These are phyloP conservation scores for Ophiocordyceps camponoti-floridani DNA, from an alignment of 2,329 filamentous ascomycete species.

Conservation along the genomic window DNA sequence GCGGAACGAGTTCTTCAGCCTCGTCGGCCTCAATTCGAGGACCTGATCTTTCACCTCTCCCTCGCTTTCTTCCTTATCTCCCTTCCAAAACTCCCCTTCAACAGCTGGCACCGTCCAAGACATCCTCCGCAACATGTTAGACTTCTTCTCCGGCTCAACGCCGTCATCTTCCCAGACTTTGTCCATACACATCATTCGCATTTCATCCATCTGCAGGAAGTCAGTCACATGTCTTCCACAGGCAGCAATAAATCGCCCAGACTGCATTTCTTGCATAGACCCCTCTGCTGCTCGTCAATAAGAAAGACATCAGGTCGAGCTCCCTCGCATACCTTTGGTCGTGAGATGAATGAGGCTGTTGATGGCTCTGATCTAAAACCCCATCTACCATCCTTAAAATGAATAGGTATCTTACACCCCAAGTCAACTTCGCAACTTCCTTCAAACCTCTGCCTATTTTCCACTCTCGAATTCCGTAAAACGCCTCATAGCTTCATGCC, in stretches of 20 bases:
- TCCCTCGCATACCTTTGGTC: too few species aligned
- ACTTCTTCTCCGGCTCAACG: background rate
- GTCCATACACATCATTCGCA: too few species aligned
- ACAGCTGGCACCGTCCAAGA: background rate
- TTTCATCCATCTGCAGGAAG: background rate
- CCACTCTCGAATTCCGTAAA: background rate
- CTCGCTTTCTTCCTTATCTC: background rate
- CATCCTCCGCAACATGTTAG: background rate
- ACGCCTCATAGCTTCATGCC: background rate
- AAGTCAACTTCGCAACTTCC: too few species aligned
- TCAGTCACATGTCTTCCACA: too few species aligned
- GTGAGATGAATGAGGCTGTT: too few species aligned
- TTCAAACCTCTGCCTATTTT: background rate
- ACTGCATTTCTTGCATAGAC: too few species aligned
- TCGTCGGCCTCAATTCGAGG: conserved; percentile 41
- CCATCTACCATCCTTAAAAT: too few species aligned
- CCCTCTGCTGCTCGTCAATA: too few species aligned
- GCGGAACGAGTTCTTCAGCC: conserved; percentile 81
- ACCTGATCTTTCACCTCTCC: background rate
- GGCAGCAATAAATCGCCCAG: too few species aligned
- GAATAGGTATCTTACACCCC: too few species aligned
- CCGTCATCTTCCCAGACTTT: background rate
- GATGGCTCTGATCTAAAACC: too few species aligned
- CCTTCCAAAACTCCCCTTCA: background rate
- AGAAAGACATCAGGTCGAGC: too few species aligned